These are phyloP conservation scores for Candida jianshihensis DNA, from an alignment of 805 yeast species.

Conservation along the genomic window DNA sequence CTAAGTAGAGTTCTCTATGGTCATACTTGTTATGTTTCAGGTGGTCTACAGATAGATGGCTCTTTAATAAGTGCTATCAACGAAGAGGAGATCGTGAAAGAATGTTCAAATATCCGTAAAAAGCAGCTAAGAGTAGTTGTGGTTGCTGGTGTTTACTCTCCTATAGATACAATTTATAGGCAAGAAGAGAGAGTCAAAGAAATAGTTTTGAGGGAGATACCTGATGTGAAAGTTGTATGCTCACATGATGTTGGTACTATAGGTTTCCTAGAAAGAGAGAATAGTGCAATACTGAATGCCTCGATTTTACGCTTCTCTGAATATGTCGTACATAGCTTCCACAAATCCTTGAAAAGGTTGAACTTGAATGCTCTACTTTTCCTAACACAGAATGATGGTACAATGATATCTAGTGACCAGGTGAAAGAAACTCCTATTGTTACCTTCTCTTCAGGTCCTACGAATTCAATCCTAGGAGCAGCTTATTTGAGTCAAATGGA, in stretches of 20 bases:
- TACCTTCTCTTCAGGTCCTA: constrained; percentile 44
- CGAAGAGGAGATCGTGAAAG: constrained; percentile 21
- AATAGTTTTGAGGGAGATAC: constrained; percentile 26
- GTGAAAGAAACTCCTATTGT: constrained; percentile 36
- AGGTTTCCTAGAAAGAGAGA: constrained; percentile 37
- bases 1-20: constrained; percentile 27
- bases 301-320: constrained; percentile 34
- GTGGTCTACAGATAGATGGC: constrained; percentile 37
- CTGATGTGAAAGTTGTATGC: constrained; percentile 27
- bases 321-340: constrained; percentile 31
- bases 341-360: constrained; percentile 26
- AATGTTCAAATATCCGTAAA: constrained; percentile 24
- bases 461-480: constrained; percentile 43
- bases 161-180: constrained; percentile 20
- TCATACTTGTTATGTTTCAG: constrained; percentile 26
- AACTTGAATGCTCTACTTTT: constrained; percentile 34
- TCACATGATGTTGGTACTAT: constrained; percentile 35
- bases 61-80: constrained; percentile 26
- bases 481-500: constrained; percentile 30
- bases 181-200: constrained; percentile 30
- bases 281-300: constrained; percentile 38
- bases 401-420: constrained; percentile 33
- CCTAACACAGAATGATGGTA: constrained; percentile 43
- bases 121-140: constrained; percentile 30
- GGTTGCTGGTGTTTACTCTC: constrained; percentile 32